These are phyloP conservation scores for Phellinidium pouzarii DNA, from an alignment of 1,284 basidiomycete species.

Conservation along the genomic window DNA sequence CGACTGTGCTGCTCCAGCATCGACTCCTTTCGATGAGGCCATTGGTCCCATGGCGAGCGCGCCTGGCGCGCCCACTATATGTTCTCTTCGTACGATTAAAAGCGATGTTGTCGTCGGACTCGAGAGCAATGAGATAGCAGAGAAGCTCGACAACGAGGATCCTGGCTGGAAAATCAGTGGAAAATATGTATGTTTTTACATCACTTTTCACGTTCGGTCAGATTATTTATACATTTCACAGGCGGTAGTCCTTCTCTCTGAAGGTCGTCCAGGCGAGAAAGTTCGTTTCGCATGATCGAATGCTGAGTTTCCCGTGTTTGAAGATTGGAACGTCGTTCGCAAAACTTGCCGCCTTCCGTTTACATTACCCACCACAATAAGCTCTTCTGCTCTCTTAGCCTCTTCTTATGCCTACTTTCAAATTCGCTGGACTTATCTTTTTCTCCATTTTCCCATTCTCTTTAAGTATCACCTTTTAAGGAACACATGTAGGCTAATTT, in stretches of 20 bases:
- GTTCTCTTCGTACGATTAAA: constrained; percentile 83
- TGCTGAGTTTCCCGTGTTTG: background rate
- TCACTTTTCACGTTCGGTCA: background rate
- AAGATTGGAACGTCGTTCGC: too few species aligned
- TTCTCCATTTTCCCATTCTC: too few species aligned
- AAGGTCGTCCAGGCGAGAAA: constrained; percentile 79
- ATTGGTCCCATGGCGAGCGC: constrained; percentile 92
- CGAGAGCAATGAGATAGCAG: constrained; percentile 54
- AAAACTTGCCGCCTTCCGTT: too few species aligned
- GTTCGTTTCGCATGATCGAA: constrained; percentile 57
- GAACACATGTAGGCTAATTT: too few species aligned
- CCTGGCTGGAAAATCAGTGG: constrained; percentile 97
- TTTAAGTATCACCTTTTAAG: too few species aligned
- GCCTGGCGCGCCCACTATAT: constrained; percentile 84
- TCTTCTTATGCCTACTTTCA: too few species aligned
- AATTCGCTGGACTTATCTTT: too few species aligned
- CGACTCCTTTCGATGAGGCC: constrained; percentile 85
- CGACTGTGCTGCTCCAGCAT: constrained; percentile 87
- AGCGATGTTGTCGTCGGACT: constrained; percentile 76
- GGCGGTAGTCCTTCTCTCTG: constrained; percentile 82
- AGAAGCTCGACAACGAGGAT: constrained; percentile 80
- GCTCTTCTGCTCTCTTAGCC: too few species aligned
- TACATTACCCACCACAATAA: too few species aligned
- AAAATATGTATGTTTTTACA: constrained; percentile 68
- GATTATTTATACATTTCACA: constrained; percentile 26